Evolutionary conservation across 257 asterid genomes (phyloP), one percentile per base, ranked within the genome.

Genomic region (Osmanthus fragrans): DNA sequence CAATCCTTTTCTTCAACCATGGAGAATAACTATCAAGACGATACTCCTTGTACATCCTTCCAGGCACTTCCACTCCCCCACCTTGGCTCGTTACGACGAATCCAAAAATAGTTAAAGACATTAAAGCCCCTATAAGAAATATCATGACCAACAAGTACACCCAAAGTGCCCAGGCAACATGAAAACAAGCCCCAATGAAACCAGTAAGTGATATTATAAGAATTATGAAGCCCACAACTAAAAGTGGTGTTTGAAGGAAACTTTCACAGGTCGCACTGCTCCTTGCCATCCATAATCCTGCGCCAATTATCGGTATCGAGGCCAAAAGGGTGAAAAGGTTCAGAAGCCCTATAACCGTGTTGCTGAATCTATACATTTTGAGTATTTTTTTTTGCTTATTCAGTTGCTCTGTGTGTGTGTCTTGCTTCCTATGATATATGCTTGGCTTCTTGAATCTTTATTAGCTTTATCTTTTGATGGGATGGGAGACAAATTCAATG

Each of bases 291-390:
- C 98, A 96, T 6, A 96, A 49, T 7, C 99, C 98, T 0, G 99
- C 98, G 2, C 99, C 99, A 73, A 96, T 96, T 30, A 96, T 93
- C 7, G 99, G 99, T 8, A 96, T 92, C 5, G 99, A 96, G 37
- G 97, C 96, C 18, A 96, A 69, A 7, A 96, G 95, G 4, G 98
- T 93, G 86, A 96, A 80, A 58, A 96, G 95, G 87, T 96, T 96
- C 78, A 96, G 74, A 83, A 96, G 90, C 4, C 99, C 99, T 71
- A 93, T 96, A 16, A 96, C 84, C 0, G 97, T 87, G 96, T 96
- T 96, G 88, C 99, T 96, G 21, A 93, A 82, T 63, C 98, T 80
- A 77, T 92, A 84, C 97, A 93, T 91, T 70, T 72, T 27, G 29
- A 9, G 12, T 15, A 12, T 40, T 76, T 56, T 40, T 76, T 58